Evolutionary conservation across 2,329 filamentous ascomycete genomes (phyloP), one percentile per base, ranked within the genome.

Genomic region (Neonectria coccinea): DNA sequence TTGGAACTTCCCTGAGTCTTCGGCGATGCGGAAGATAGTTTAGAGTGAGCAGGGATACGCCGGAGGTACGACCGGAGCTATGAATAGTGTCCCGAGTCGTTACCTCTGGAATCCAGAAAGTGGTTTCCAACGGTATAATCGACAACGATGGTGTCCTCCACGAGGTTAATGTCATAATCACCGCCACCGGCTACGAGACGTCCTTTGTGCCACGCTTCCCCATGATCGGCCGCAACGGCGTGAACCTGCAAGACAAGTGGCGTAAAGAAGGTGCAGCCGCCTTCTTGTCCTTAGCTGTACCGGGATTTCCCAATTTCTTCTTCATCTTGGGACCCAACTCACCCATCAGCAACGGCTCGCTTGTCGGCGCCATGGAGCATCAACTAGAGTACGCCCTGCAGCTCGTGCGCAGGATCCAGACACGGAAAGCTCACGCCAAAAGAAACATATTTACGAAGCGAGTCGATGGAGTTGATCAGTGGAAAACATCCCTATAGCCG

Each of bases 241-340:
- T 70, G 42, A 69, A 68, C 53, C 70, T 79, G 12, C 67, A 69
- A 5, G 72, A 77, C 25, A 66, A 69, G 22, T 79, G 77, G 77
- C 70, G 56, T 6, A 64, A 66, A 39, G 20, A 18, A 18, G 54
- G 56, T 5, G 70, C 76, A 2, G 70, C 76, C 41, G 71, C 74
- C 1, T 80, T 79, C 56, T 69, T 80, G 20, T 74, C 75, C 18
- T 69, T 77, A 39, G 70, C 70, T 31, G 70, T 68, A 11, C 67
- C 73, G 16, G 62, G 68, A 2, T 73, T 76, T 33, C 74, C 74
- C 4, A 86, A 85, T 75, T 79, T 80, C 62, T 77, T 85, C 52
- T 78, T 84, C 70, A 78, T 84, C 71, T 78, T 83, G 48, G 84
- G 84, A 0, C 84, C 84, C 42, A 85, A 85, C 73, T 79, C 78